A percentile compares a stretch with the other conserved stretches of the same genome.
Evolutionary conservation across 768 basidiomycete genomes (phyloP).

Genomic region (Hysterangium stoloniferum): DNA sequence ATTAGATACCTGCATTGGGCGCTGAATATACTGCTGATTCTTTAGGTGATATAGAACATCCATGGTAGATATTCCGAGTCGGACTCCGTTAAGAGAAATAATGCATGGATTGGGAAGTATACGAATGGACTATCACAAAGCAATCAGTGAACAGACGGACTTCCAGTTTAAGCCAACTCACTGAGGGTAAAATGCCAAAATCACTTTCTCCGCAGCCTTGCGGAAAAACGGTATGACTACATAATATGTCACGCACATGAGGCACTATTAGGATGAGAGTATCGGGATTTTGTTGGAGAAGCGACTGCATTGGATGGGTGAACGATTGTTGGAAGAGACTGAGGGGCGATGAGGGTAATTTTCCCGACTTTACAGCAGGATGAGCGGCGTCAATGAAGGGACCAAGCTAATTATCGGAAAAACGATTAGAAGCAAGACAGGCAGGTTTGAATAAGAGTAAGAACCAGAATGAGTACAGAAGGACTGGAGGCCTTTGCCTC

Average conservation of each 20-base stretch:
- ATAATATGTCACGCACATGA: slow-evolving; percentile 73
- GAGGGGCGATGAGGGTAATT: slow-evolving; percentile 53
- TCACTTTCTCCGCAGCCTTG: slow-evolving; percentile 54
- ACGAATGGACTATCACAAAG: slow-evolving; percentile 51
- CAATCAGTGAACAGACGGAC: not conserved
- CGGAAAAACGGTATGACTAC: slow-evolving; percentile 76
- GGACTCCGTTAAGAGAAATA: slow-evolving; percentile 79
- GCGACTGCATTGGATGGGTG: slow-evolving; percentile 42
- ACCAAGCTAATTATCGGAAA: slow-evolving; percentile 51
- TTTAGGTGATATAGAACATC: slow-evolving; percentile 87
- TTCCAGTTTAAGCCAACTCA: slow-evolving; percentile 25
- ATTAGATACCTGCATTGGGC: slow-evolving; percentile 40
- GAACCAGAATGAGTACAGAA: slow-evolving; percentile 69
- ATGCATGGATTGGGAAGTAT: slow-evolving; percentile 81
- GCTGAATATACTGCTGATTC: slow-evolving; percentile 71
- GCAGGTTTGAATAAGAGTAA: slow-evolving; percentile 11
- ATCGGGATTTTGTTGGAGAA: slow-evolving; percentile 54
- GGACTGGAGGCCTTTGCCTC: slow-evolving; percentile 60
- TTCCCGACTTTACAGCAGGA: slow-evolving; percentile 66
- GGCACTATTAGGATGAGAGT: slow-evolving; percentile 77
- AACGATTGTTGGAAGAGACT: slow-evolving; percentile 67
- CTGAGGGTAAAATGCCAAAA: slow-evolving; percentile 41
- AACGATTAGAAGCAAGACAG: not conserved
- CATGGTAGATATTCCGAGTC: slow-evolving; percentile 73
- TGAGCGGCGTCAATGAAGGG: slow-evolving; percentile 85